Base-by-base conservation (phyloP, 257 asterid species). In the Solanum megistacrolobum region DNA sequence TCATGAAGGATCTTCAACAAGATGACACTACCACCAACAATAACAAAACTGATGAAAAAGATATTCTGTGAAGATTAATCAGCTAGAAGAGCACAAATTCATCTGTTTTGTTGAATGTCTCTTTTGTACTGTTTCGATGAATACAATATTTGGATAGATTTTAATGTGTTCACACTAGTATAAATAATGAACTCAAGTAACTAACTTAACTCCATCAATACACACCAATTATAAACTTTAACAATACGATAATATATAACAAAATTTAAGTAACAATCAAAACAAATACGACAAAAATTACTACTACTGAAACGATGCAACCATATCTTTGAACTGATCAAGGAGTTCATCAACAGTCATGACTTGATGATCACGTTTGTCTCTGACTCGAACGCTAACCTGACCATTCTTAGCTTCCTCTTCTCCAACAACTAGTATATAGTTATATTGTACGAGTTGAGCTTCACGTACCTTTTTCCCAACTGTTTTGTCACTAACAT, bases 391-490 rank as follows among this genome's bases (percentile, higher is more conserved):
- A 76, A 96, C 96, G 25, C 94, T 93, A 29, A 97, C 98, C 98
- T 95, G 92, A 89, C 95, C 95, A 9, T 93, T 92, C 55, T 90
- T 94, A 31, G 92, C 94, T 94, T 97, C 99, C 83, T 93, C 94
- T 94, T 97, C 99, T 7, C 99, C 99, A 83, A 97, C 99, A 10
- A 97, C 98, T 89, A 97, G 88, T 76, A 96, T 95, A 89, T 93
- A 96, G 93, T 96, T 96, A 96, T 94, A 96, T 65, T 97, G 98
- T 1, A 98, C 95, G 90, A 94, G 6, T 86, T 97, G 98, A 91
- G 98, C 98, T 92, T 97, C 99, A 81, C 99, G 91, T 75, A 97
- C 96, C 98, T 96, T 97, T 87, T 97, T 94, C 88, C 93, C 92
- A 85, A 97, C 94, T 76, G 98, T 95, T 35, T 98, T 91, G 90